Evolutionary conservation across 2,329 filamentous ascomycete species (phyloP).

Genomic region (Cercospora brassicicola): DNA sequence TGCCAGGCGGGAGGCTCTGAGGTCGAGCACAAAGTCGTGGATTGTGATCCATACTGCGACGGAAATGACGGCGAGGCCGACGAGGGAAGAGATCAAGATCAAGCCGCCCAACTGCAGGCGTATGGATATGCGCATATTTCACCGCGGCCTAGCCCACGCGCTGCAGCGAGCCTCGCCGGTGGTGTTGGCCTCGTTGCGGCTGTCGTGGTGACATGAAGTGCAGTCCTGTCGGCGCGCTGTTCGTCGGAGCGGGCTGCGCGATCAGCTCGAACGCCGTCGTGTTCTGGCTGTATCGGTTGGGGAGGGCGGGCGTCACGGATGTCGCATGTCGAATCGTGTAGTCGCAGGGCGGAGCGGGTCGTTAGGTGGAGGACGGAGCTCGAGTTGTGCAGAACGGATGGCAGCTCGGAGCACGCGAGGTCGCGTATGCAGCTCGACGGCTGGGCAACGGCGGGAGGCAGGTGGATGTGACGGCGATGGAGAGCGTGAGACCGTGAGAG

Average conservation of each 20-base stretch:
- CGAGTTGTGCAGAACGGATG: background rate
- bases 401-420: background rate
- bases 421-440: background rate
- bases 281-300: background rate
- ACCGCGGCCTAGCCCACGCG: background rate
- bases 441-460: background rate
- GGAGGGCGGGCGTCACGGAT: background rate
- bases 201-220: constrained; percentile 12
- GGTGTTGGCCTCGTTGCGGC: background rate
- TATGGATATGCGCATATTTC: constrained; percentile 77
- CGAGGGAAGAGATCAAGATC: constrained; percentile 71
- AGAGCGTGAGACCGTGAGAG: background rate
- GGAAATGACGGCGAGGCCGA: constrained; percentile 74
- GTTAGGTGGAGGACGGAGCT: background rate
- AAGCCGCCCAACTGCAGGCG: constrained; percentile 81
- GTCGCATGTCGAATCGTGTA: background rate
- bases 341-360: background rate
- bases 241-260: background rate
- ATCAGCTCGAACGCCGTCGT: background rate
- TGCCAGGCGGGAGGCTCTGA: constrained; percentile 60
- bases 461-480: background rate
- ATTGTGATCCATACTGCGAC: constrained; percentile 69
- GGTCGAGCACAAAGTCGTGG: constrained; percentile 59
- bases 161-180: constrained; percentile 6
- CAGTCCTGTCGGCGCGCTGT: background rate